Base-by-base conservation (phyloP, 2,329 filamentous ascomycete genomes). In the Exophiala phaeomuriformis region DNA sequence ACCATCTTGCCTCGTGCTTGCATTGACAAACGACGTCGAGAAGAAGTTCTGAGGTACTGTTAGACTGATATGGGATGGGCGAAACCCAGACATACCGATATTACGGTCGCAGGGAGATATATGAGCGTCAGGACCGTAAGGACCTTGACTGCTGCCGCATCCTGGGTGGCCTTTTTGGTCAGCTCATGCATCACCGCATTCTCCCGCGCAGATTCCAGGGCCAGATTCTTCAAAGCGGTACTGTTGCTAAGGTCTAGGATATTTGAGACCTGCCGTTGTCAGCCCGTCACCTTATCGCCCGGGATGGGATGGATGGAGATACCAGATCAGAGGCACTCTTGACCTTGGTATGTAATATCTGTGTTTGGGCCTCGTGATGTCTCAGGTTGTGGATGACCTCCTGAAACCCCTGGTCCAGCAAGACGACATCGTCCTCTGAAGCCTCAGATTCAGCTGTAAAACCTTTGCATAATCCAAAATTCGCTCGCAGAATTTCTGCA, bases 51-150 rank as follows among this genome's bases (percentile, higher is more conserved):
- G 39, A 6, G 10, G n/a, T 3, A 4, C 29, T 12, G 7, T 32
- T 10, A 46, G 28, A 19, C 19, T 6, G 29, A 29, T n/a, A 9
- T 9, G 8, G 29, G 8, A 35, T 46, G 6, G 5, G 33, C 43
- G n/a, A 7, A n/a, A 29, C 19, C 7, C 19, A 43, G 4, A 27
- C 29, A n/a, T 28, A 39, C 61, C 35, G 53, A 52, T n/a, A 63
- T 56, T 2, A 60, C 57, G 0, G 59, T 59, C 1, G 60, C 55
- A 1, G 62, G 61, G 5, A 64, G 48, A 31, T 62, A 64, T 10
- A 63, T 46, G 2, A 63, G 43, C 7, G 59, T 64, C 12, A 64
- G 56, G 10, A 63, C 48, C 3, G 63, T 64, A 1, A 64, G 46
- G 1, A 64, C 53, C 29, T 62, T 64, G 7, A 64, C 56, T 3